Conservation (phyloP, 306 rosid species). For the Urtica urens region DNA sequence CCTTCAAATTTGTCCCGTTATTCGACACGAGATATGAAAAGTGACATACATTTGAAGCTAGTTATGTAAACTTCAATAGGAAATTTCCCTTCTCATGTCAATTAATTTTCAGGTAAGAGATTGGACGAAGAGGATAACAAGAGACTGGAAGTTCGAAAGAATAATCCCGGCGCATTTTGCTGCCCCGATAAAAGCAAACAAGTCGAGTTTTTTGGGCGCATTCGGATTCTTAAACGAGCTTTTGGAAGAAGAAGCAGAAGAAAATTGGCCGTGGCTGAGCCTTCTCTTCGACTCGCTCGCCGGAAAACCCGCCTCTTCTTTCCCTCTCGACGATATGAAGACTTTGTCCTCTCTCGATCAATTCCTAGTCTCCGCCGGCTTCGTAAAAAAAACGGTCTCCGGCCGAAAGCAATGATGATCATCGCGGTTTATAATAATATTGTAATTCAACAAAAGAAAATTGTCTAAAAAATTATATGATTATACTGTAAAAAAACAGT, state of each 20-base stretch:
- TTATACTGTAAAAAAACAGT: too few species aligned
- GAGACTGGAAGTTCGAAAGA: conserved; percentile 85
- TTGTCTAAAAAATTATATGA: too few species aligned
- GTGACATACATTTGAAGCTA: too few species aligned
- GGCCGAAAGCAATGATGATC: conserved; percentile 56
- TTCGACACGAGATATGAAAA: too few species aligned
- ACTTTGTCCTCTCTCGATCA: conserved; percentile 82
- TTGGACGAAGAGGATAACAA: conserved; percentile 68
- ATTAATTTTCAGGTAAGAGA: conserved; percentile 98
- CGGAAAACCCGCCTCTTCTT: conserved; percentile 91
- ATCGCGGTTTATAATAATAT: too few species aligned
- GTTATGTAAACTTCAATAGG: too few species aligned
- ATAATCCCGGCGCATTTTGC: conserved; percentile 89
- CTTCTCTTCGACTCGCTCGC: conserved; percentile 56
- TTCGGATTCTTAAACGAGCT: conserved; percentile 80
- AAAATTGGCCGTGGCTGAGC: conserved; percentile 46
- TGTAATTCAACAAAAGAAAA: too few species aligned
- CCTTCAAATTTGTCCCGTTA: too few species aligned
- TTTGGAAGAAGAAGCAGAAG: conserved; percentile 47
- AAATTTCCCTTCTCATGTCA: too few species aligned
- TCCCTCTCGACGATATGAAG: conserved; percentile 95
- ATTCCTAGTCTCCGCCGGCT: conserved; percentile 85
- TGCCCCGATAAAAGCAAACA: conserved; percentile 66
- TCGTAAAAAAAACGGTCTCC: conserved; percentile 79
- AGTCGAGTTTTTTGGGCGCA: conserved; percentile 63